Base-by-base conservation (phyloP, 2,329 filamentous ascomycete species). In the Fusarium tuaranense region DNA sequence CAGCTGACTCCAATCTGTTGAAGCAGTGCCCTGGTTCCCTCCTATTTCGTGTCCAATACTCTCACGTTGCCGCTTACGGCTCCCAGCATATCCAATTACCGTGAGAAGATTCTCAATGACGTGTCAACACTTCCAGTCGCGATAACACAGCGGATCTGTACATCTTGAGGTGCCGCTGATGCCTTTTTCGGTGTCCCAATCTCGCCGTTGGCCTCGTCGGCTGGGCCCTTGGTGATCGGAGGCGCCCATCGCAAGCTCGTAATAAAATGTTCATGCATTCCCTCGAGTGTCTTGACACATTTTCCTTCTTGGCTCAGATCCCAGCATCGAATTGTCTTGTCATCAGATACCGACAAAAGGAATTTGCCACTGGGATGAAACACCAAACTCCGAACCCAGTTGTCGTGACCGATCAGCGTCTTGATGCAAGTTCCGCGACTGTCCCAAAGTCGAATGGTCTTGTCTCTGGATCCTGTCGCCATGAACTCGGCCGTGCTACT, bases 351-450 rank as follows among this genome's bases (percentile, higher is more conserved):
- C 8, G 93, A 95, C 7, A 98, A 85, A 2, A 98, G 88, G 79
- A 97, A 98, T 83, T 96, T 97, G 51, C 96, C 96, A 10, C 94
- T 94, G 0, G 96, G 96, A 79, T 98, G 96, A 82, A 98, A 98
- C 12, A 95, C 91, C 7, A 98, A 84, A 1, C 90, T 93, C 36
- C 95, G 91, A 10, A 98, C 91, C 96, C 96, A 98, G 81, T 98
- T 98, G 82, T 98, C 95, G 81, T 98, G 96, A 2, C 96, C 96
- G 1, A 91, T 85, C 2, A 98, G 87, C 0, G 93, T 97, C 82
- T 95, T 96, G 80, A 98, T 91, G 73, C 94, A 90, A 13, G 92
- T 95, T 36, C 96, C 96, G 64, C 95, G 90, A 13, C 92, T 89
- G 81, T 98, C 94, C 95, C 95, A 98, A 8, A 98, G 85, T 78